Evolutionary conservation across 2,329 filamentous ascomycete species (phyloP).

Genomic region (Xylaria sp.): DNA sequence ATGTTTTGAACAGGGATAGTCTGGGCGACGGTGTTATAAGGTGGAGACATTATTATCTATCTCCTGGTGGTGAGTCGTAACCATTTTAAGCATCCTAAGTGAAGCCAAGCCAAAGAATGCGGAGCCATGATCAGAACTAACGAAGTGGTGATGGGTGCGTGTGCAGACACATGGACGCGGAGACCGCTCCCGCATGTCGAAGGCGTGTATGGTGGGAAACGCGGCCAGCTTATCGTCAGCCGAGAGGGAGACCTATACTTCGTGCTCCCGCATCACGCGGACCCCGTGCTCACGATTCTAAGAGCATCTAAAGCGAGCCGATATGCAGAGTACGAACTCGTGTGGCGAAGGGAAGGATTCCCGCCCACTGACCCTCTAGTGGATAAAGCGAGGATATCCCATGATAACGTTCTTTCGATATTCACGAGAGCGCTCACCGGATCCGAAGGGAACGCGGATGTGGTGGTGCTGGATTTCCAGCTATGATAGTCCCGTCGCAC

Average conservation of each 20-base stretch:
- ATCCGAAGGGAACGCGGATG: slow-evolving; percentile 40
- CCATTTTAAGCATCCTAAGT: not conserved
- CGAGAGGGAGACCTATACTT: slow-evolving; percentile 52
- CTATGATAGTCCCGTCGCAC: slow-evolving; percentile 35
- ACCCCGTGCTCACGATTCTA: slow-evolving; percentile 49
- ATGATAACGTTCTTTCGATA: slow-evolving; percentile 53
- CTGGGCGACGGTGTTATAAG: slow-evolving; percentile 45
- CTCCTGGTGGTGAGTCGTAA: slow-evolving; percentile 47
- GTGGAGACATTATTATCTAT: slow-evolving; percentile 57
- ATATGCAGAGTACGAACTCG: slow-evolving; percentile 51
- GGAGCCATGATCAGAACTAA: no score
- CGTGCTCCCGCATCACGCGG: slow-evolving; percentile 52
- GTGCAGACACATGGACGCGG: slow-evolving; percentile 51
- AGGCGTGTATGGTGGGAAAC: slow-evolving; percentile 49
- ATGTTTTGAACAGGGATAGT: slow-evolving; percentile 61
- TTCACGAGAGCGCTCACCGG: slow-evolving; percentile 45
- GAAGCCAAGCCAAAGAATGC: not conserved
- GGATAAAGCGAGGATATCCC: slow-evolving; percentile 52
- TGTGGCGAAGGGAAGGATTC: slow-evolving; percentile 52
- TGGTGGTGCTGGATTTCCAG: slow-evolving; percentile 54
- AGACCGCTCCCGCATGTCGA: slow-evolving; percentile 49
- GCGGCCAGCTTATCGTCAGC: slow-evolving; percentile 53
- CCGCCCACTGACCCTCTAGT: slow-evolving; percentile 55
- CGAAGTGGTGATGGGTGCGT: not conserved
- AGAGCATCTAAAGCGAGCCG: slow-evolving; percentile 45